Evolutionary conservation across 2,329 filamentous ascomycete species (phyloP).

Genomic region (Rhexocercosporidium sp.): DNA sequence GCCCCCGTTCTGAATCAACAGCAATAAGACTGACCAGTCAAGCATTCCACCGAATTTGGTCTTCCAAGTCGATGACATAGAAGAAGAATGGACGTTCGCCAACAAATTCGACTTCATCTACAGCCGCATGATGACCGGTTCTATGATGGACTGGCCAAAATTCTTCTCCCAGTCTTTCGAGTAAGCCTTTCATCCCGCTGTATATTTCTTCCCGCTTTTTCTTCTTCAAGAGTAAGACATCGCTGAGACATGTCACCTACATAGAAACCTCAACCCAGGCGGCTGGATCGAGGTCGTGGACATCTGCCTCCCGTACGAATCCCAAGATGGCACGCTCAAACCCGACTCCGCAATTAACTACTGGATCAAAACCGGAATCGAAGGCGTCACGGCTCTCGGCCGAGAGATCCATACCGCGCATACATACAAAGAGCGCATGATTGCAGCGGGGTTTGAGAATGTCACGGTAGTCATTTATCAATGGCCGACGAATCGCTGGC

Average conservation of each 20-base stretch:
- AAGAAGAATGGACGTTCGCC: conserved; percentile 51
- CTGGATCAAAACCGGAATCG: conserved; percentile 36
- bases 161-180: conserved; percentile 21
- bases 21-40: background rate
- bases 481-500: conserved; percentile 57
- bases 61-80: conserved; percentile 68
- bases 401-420: conserved; percentile 41
- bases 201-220: background rate
- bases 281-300: background rate
- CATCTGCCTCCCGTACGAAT: background rate
- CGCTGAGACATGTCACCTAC: background rate
- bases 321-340: conserved; percentile 2
- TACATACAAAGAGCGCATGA: conserved; percentile 19
- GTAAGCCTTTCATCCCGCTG: background rate
- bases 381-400: conserved; percentile 40
- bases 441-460: conserved; percentile 31
- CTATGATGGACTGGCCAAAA: conserved; percentile 24
- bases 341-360: conserved; percentile 36
- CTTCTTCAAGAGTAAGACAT: background rate
- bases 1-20: background rate
- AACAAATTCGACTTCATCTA: conserved; percentile 65
- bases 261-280: background rate
- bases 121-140: conserved; percentile 46
- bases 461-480: conserved; percentile 50
- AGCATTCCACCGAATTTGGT: conserved; percentile 42